Base-by-base conservation (phyloP, 164 flowering plant species). In the Stephania japonica region DNA sequence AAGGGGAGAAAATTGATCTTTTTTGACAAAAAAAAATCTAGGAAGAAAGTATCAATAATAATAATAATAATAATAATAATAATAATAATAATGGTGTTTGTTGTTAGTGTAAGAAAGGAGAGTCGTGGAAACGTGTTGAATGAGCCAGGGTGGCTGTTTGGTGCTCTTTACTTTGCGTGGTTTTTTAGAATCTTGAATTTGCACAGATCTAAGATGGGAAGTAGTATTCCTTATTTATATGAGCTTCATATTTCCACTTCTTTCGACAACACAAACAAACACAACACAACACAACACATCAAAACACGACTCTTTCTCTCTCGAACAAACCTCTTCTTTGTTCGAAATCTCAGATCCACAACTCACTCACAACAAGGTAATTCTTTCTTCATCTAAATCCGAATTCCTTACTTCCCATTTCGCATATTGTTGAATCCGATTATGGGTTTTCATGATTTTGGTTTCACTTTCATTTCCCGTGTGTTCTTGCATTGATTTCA, bases 171-270 rank as follows among this genome's bases (percentile, higher is more conserved):
- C 63, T 69, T 42, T 18, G 43, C 21, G 65, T 24, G 77, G 72
- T 73, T 80, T 5, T 16, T 26, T 25, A 62, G 26, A 66, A 42
- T 0, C 9, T 2, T 44, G 23, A 63, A 14, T 21, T 23, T 23
- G 77, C 70, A 75, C 25, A 73, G 71, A 75, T 65, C 56, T 71
- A 7, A 74, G 63, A 70, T 27, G 14, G 19, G 43, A 73, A 7
- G 65, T 78, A 16, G n/a, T n/a, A n/a, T n/a, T n/a, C n/a, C n/a
- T 9, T 47, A 80, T 78, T 43, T 70, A 78, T 75, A 8, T 16
- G 56, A 42, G 18, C 12, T 73, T 59, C 65, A 42, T 42, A 61
- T 21, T 12, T 49, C 32, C 53, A 12, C 19, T 38, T 47, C 38
- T 23, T 8, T 24, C 11, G 23, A 49, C 21, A 43, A 25, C 41